These are phyloP conservation scores for Aaosphaeria arxii DNA, from an alignment of 2,329 filamentous ascomycete species.

Conservation along the genomic window DNA sequence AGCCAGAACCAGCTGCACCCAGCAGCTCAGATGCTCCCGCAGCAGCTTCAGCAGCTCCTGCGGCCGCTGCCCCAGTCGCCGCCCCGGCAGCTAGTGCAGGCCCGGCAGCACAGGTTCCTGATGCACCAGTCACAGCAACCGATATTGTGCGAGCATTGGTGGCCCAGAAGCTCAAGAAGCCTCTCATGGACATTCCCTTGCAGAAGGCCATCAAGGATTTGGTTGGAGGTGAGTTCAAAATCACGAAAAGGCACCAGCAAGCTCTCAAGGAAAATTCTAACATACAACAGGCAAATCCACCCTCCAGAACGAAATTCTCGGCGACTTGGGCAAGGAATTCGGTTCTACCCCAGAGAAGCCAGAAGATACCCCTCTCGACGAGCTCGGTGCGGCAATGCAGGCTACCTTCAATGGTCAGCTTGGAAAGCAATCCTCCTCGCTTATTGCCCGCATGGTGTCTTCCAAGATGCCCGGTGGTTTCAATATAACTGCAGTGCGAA, in stretches of 20 bases:
- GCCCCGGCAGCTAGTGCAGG: conserved; percentile 65
- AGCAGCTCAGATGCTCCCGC: conserved; percentile 43
- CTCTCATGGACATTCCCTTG: conserved; percentile 80
- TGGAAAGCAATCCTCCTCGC: conserved; percentile 90
- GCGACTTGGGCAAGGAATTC: conserved; percentile 97
- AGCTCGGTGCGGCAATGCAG: conserved; percentile 93
- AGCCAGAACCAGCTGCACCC: conserved; percentile 54
- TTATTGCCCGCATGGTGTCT: conserved; percentile 91
- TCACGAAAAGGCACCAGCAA: not conserved
- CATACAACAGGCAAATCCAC: conserved; percentile 79
- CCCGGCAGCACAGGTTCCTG: conserved; percentile 80
- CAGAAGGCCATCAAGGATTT: conserved; percentile 98
- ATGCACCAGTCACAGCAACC: conserved; percentile 81
- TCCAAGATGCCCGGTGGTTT: conserved; percentile 99
- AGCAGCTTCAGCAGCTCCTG: conserved; percentile 41
- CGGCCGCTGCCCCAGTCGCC: conserved; percentile 52
- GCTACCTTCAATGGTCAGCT: conserved; percentile 98
- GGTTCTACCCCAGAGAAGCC: conserved; percentile 97
- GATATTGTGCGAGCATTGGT: conserved; percentile 88
- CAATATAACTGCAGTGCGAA: conserved; percentile 94
- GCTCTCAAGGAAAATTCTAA: not conserved
- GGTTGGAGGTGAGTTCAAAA: conserved; percentile 73
- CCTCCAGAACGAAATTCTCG: conserved; percentile 96
- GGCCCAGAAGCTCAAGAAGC: conserved; percentile 97
- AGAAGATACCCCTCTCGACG: conserved; percentile 94